Base-by-base conservation (phyloP, 1,284 basidiomycete genomes). In the Sporisorium exsertum region DNA sequence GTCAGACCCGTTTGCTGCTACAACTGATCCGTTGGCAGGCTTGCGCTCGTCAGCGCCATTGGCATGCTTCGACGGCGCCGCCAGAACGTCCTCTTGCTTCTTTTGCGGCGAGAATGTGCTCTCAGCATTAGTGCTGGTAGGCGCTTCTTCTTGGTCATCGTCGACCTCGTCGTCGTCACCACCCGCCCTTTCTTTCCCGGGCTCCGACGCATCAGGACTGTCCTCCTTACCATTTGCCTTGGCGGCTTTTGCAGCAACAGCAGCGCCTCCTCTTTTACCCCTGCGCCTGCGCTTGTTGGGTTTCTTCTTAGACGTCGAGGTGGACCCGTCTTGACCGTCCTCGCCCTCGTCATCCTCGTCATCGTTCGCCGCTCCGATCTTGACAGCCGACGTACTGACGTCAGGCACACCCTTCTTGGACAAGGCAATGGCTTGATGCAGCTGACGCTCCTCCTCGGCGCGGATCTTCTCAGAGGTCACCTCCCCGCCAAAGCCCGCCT, bases 171-270 rank as follows among this genome's bases (percentile, higher is more conserved):
- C 67, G 24, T 67, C 64, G 2, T 71, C 72, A 10, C 87, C 87
- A 6, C n/a, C 29, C 20, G 78, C 84, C 33, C 88, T 90, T 5
- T 87, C 79, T 7, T 77, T 81, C 7, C 37, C 69, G 22, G 79
- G 88, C 22, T 84, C 87, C 1, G 24, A 20, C 5, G 56, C 56
- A 10, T 72, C 69, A 1, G 69, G 59, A 32, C 69, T 66, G 22
- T 52, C 69, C 32, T 88, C 88, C 35, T 87, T 90, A 35, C 61
- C 54, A 63, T 91, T 91, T 58, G 87, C 89, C 54, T 90, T 91
- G 58, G 88, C 90, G 22, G 82, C 84, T 69, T 87, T 87, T 43
- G 81, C 78, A 46, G 75, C 64, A n/a, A 74, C 74, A 43, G 81
- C 73, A 57, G 82, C 63, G 16, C 81, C 77, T 54, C 74, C 71